phyloP scores from a whole-genome alignment of 352 stramenopile genomes.

The Globisporangium sylvaticum region DNA sequence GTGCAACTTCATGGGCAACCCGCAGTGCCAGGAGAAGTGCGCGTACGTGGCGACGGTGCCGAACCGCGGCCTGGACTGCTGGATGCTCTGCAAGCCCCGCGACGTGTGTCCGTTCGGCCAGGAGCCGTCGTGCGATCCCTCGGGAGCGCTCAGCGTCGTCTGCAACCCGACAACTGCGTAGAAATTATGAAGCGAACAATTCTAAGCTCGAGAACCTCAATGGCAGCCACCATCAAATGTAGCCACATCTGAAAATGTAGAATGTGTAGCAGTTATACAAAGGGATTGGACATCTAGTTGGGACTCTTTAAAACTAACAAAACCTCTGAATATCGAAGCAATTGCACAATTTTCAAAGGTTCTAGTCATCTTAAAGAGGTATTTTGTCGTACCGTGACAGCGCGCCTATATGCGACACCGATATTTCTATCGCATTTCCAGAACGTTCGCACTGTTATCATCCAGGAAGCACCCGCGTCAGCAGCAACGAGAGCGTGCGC shows the following conservation, averaged over 20 bases:
- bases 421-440: background rate
- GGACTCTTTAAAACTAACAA: too few species aligned
- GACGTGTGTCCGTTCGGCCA: constrained; percentile 11
- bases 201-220: too few species aligned
- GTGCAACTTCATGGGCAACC: constrained; percentile 20
- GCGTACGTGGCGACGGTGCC: constrained; percentile 17
- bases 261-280: too few species aligned
- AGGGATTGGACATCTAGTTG: too few species aligned
- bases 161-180: background rate
- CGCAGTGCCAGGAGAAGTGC: constrained; percentile 15
- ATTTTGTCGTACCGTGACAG: background rate
- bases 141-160: background rate
- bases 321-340: too few species aligned
- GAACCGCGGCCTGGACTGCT: constrained; percentile 21
- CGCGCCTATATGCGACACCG: background rate
- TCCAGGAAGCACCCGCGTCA: background rate
- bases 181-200: too few species aligned
- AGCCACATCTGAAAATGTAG: too few species aligned
- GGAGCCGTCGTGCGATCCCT: constrained; percentile 14
- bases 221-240: too few species aligned
- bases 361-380: too few species aligned
- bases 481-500: background rate
- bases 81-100: constrained; percentile 21
- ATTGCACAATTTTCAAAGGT: too few species aligned
- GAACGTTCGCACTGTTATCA: background rate